A percentile compares a stretch with the other conserved stretches of the same genome.
These are phyloP conservation scores for Leavenworthia alabamica DNA, from an alignment of 345 rosid genomes.

Conservation along the genomic window DNA sequence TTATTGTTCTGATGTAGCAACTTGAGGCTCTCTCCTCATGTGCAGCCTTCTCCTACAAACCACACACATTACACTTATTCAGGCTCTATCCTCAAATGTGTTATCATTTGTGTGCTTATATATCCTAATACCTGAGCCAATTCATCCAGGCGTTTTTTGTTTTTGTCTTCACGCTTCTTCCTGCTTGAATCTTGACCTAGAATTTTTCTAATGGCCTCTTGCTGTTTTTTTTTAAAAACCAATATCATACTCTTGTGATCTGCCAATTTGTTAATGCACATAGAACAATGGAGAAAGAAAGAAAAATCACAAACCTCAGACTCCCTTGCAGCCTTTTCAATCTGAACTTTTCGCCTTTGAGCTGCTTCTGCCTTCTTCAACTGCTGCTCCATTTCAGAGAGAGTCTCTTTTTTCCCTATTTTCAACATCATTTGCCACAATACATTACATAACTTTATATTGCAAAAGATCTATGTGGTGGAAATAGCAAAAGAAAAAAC, in stretches of 20 bases:
- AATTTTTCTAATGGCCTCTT: conserved; percentile 86
- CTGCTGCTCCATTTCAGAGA: conserved; percentile 79
- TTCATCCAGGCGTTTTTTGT: conserved; percentile 74
- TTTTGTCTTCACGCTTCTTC: conserved; percentile 84
- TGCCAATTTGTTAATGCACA: neutral
- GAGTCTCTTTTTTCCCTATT: conserved; percentile 80
- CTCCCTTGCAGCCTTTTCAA: conserved; percentile 84
- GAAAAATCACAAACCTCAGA: conserved; percentile 56
- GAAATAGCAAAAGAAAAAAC: conserved; percentile 2
- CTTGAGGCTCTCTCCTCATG: conserved; percentile 44
- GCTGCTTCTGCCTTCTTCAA: conserved; percentile 89
- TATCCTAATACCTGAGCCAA: conserved; percentile 60
- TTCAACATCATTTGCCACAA: neutral
- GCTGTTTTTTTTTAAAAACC: conserved; percentile 51
- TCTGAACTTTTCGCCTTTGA: conserved; percentile 80
- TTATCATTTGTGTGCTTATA: neutral
- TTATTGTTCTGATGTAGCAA: conserved; percentile 53
- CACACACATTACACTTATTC: neutral
- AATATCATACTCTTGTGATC: neutral
- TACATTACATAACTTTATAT: neutral
- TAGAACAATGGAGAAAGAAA: neutral
- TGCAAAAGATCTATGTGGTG: neutral
- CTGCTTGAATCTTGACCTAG: conserved; percentile 90
- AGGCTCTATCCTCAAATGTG: neutral
- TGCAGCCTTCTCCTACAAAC: conserved; percentile 78